Conservation (phyloP, 345 rosid species). For the Gossypium anomalum region DNA sequence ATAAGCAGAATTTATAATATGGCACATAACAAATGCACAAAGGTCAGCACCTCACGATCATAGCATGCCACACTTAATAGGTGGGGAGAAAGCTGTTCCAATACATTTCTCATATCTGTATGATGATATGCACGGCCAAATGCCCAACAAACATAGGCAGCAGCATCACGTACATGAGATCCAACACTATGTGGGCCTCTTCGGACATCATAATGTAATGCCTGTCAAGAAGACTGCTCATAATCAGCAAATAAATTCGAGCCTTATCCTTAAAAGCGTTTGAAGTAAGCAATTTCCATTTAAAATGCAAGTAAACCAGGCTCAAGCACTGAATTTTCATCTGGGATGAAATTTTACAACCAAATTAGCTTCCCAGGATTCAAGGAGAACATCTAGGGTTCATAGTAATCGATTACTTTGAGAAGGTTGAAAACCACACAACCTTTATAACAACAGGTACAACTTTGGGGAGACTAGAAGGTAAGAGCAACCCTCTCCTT, state of each 20-base stretch:
- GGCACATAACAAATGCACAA: slow-evolving; percentile 18
- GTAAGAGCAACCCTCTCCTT: slow-evolving; percentile 91
- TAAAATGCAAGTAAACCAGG: not conserved
- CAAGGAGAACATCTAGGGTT: not conserved
- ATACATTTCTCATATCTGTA: slow-evolving; percentile 71
- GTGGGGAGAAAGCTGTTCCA: slow-evolving; percentile 89
- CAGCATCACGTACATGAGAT: slow-evolving; percentile 99
- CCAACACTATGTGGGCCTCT: slow-evolving; percentile 99
- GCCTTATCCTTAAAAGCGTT: not conserved
- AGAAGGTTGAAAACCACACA: slow-evolving; percentile 13
- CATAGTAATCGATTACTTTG: not conserved
- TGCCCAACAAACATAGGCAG: slow-evolving; percentile 99
- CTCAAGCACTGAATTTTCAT: not conserved
- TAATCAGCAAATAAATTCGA: slow-evolving; percentile 13
- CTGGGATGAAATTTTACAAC: not conserved
- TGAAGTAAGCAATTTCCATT: not conserved
- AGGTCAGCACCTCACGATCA: slow-evolving; percentile 79
- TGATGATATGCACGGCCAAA: slow-evolving; percentile 94
- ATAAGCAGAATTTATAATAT: slow-evolving; percentile 11
- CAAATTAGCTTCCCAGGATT: not conserved
- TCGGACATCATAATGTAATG: slow-evolving; percentile 91
- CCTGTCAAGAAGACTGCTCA: slow-evolving; percentile 43
- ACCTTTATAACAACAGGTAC: slow-evolving; percentile 89
- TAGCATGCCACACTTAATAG: slow-evolving; percentile 80
- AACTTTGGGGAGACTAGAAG: slow-evolving; percentile 78